Evolutionary conservation across 768 basidiomycete species (phyloP).

Genomic region (Leccinum uliginosum): DNA sequence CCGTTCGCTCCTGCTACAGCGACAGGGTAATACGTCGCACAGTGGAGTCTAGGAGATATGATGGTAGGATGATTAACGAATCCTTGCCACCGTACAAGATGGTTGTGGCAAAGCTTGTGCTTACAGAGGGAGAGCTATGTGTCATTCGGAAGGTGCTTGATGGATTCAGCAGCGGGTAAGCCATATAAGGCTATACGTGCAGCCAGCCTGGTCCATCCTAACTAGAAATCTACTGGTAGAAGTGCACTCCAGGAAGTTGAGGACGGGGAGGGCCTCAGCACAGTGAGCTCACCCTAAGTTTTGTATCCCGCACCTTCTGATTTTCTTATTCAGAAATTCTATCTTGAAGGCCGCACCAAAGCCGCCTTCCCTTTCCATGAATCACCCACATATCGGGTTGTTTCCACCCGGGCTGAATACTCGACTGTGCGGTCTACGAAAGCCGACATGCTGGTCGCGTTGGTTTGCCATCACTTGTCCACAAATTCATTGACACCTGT

Average conservation of each 20-base stretch:
- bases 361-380: slow-evolving; percentile 5
- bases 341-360: slow-evolving; percentile 5
- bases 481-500: background rate
- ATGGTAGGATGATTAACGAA: slow-evolving; percentile 1
- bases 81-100: slow-evolving; percentile 2
- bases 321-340: slow-evolving; percentile 1
- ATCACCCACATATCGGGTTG: background rate
- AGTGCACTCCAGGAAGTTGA: background rate
- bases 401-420: background rate
- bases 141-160: slow-evolving; percentile 1
- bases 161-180: slow-evolving; percentile 2
- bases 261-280: slow-evolving; percentile 1
- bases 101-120: background rate
- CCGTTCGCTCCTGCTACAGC: background rate
- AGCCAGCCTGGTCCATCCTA: background rate
- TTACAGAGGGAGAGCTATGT: background rate
- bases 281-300: background rate
- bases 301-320: background rate
- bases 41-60: slow-evolving; percentile 2
- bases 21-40: background rate
- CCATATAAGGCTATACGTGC: no score
- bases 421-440: background rate
- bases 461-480: slow-evolving; percentile 4
- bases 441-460: slow-evolving; percentile 3
- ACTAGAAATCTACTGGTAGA: background rate